These are phyloP conservation scores for Penicillium cataractarum DNA, from an alignment of 495 filamentous ascomycete species.

Conservation along the genomic window DNA sequence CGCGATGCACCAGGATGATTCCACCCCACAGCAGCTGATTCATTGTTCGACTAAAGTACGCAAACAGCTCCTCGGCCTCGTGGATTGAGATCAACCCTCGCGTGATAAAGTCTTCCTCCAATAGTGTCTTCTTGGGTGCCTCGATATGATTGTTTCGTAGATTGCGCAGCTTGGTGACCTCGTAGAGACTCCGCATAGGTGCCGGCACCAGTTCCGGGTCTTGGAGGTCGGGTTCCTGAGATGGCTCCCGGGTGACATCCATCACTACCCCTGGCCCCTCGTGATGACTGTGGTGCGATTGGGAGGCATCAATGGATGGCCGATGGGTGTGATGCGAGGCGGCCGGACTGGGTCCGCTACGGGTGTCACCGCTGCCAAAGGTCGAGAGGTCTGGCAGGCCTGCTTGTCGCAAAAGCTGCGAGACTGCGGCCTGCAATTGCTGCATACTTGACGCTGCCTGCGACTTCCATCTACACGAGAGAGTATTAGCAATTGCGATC, in stretches of 20 bases:
- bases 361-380: conserved; percentile 36
- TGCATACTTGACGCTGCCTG: conserved; percentile 45
- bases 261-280: conserved; percentile 39
- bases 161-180: conserved; percentile 61
- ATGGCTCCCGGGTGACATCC: conserved; percentile 54
- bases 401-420: conserved; percentile 46
- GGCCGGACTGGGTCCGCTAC: conserved; percentile 37
- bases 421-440: conserved; percentile 49
- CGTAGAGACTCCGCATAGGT: conserved; percentile 63
- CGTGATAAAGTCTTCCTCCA: conserved; percentile 57
- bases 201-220: conserved; percentile 54
- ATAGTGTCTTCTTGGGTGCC: conserved; percentile 48
- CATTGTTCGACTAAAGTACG: conserved; percentile 56
- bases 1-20: conserved; percentile 55
- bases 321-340: conserved; percentile 22
- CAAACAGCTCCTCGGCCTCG: conserved; percentile 55
- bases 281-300: conserved; percentile 29
- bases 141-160: conserved; percentile 50
- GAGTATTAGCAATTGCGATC: conserved; percentile 12
- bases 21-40: conserved; percentile 61
- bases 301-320: conserved; percentile 33
- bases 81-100: conserved; percentile 51
- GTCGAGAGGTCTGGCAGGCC: conserved; percentile 47
- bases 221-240: conserved; percentile 54
- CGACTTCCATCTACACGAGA: conserved; percentile 45